Conservation (phyloP, 495 filamentous ascomycete species). For the Xylaria cubensis region DNA sequence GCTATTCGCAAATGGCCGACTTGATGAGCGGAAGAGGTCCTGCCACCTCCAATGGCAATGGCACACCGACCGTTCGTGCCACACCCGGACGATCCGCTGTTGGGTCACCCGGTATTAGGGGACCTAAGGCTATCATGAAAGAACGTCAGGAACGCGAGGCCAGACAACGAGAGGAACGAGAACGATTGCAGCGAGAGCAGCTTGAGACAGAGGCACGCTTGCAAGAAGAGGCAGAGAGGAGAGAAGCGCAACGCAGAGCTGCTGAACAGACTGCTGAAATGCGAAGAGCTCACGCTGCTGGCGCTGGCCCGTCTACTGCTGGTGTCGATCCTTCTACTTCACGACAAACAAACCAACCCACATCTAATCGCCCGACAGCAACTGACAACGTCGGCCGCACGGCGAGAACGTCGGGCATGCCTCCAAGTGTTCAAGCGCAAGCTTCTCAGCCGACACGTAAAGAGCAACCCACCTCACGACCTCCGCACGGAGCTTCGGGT, state of each 20-base stretch:
- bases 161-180: conserved; percentile 66
- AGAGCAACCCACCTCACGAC: conserved; percentile 30
- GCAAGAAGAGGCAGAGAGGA: conserved; percentile 58
- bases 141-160: conserved; percentile 73
- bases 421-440: conserved; percentile 30
- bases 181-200: conserved; percentile 54
- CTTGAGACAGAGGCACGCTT: conserved; percentile 62
- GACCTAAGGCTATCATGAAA: conserved; percentile 78
- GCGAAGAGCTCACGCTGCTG: conserved; percentile 62
- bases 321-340: conserved; percentile 42
- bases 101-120: conserved; percentile 59
- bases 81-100: conserved; percentile 52
- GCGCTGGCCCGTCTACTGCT: conserved; percentile 55
- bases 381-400: conserved; percentile 30
- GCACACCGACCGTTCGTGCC: conserved; percentile 50
- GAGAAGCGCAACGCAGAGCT: conserved; percentile 57
- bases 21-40: conserved; percentile 64
- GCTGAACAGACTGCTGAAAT: conserved; percentile 63
- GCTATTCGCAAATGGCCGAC: conserved; percentile 95
- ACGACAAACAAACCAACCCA: conserved; percentile 40
- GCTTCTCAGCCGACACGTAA: conserved; percentile 28
- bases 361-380: conserved; percentile 29
- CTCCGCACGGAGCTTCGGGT: conserved; percentile 26
- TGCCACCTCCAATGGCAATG: conserved; percentile 56
- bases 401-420: conserved; percentile 29